Evolutionary conservation across 371 early-diverging fungal species (phyloP).

Genomic region (Dichotomocladium elegans): DNA sequence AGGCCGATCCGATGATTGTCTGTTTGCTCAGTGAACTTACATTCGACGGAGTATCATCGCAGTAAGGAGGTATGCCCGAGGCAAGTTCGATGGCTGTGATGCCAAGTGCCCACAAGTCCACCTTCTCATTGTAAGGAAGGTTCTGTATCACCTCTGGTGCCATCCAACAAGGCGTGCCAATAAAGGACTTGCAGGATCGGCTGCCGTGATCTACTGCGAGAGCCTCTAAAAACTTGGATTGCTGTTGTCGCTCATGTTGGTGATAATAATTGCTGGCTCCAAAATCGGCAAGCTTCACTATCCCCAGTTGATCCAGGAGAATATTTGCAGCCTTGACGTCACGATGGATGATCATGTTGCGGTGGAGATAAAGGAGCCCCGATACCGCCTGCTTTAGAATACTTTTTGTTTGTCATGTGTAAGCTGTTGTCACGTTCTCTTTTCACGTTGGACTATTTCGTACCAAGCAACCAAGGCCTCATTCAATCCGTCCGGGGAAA

Average conservation of each 20-base stretch:
- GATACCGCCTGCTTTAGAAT: constrained; percentile 82
- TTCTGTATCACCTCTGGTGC: constrained; percentile 86
- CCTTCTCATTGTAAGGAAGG: constrained; percentile 68
- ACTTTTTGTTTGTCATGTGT: constrained; percentile 12
- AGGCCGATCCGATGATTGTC: background rate
- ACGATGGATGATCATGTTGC: constrained; percentile 88
- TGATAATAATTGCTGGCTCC: constrained; percentile 31
- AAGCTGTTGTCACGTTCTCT: background rate
- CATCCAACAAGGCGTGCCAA: constrained; percentile 92
- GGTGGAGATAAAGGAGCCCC: constrained; percentile 89
- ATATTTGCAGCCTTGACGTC: constrained; percentile 96
- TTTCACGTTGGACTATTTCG: background rate
- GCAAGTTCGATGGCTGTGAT: constrained; percentile 95
- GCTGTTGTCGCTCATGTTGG: background rate
- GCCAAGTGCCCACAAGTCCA: constrained; percentile 92
- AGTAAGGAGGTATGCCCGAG: constrained; percentile 89
- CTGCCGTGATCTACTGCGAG: background rate
- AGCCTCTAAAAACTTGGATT: background rate
- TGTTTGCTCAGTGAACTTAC: constrained; percentile 13
- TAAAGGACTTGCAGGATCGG: constrained; percentile 23
- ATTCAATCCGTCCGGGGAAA: constrained; percentile 23
- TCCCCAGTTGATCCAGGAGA: constrained; percentile 69
- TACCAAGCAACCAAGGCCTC: constrained; percentile 33
- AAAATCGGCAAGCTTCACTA: constrained; percentile 42
- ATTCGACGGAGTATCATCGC: constrained; percentile 85